A percentile compares a stretch with the other conserved stretches of the same genome.
Evolutionary conservation across 768 basidiomycete species (phyloP).

Genomic region (Rhodotorula toruloides): DNA sequence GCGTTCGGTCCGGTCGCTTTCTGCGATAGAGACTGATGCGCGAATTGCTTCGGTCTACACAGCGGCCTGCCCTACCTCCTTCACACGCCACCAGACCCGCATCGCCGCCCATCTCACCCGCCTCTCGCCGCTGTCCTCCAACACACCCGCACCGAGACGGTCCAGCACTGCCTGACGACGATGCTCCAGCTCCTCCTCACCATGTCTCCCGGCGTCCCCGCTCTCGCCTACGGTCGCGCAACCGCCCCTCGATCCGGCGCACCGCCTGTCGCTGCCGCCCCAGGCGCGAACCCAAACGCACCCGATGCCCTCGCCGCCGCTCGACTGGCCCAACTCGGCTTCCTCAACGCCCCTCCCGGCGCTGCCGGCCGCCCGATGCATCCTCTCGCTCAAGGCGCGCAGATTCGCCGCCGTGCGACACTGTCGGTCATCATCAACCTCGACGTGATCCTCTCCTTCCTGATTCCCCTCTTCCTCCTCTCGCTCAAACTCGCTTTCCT

Average conservation of each 20-base stretch:
- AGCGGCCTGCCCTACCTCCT: constrained; percentile 34
- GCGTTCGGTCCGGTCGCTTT: neutral
- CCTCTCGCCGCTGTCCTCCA: neutral
- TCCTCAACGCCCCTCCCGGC: neutral
- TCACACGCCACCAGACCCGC: constrained; percentile 1
- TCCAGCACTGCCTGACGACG: constrained; percentile 23
- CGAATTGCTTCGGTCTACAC: neutral
- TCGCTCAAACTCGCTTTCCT: constrained; percentile 40
- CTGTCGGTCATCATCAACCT: constrained; percentile 41
- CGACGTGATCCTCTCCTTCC: constrained; percentile 35
- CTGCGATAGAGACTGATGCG: neutral
- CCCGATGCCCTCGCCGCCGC: neutral
- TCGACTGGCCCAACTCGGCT: neutral
- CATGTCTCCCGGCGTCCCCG: constrained; percentile 12
- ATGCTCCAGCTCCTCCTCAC: constrained; percentile 35
- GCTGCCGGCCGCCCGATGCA: neutral
- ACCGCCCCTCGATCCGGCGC: neutral
- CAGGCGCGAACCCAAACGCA: neutral
- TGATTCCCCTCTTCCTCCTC: constrained; percentile 39
- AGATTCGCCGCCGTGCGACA: constrained; percentile 7
- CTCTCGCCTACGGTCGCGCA: constrained; percentile 28
- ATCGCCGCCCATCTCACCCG: neutral
- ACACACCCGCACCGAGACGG: constrained; percentile 17
- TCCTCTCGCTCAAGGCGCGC: neutral
- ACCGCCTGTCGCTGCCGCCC: neutral